Evolutionary conservation across 1,284 basidiomycete species (phyloP).

Genomic region (Sporisorium iseilematis-ciliati): DNA sequence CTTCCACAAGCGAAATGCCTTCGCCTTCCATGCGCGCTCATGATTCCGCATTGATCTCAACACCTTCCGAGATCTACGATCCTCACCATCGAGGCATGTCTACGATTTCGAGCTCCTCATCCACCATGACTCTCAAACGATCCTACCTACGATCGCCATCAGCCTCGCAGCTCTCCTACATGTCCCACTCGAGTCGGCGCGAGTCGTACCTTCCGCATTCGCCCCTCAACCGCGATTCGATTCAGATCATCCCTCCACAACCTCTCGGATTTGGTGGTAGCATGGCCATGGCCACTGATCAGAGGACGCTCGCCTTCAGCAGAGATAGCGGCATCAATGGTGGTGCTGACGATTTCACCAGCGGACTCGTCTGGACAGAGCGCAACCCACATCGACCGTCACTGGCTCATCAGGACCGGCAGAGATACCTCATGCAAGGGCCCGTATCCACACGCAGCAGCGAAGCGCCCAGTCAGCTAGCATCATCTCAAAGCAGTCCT

Average conservation of each 20-base stretch:
- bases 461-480: slow-evolving; percentile 18
- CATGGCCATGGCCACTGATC: slow-evolving; percentile 58
- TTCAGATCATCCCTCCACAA: slow-evolving; percentile 62
- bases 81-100: slow-evolving; percentile 29
- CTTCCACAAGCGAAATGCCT: slow-evolving; percentile 37
- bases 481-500: slow-evolving; percentile 23
- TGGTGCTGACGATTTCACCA: slow-evolving; percentile 45
- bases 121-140: slow-evolving; percentile 57
- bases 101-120: slow-evolving; percentile 46
- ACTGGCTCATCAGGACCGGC: slow-evolving; percentile 23
- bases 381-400: slow-evolving; percentile 12
- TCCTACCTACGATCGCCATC: slow-evolving; percentile 48
- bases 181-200: slow-evolving; percentile 27
- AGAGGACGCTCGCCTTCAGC: slow-evolving; percentile 61
- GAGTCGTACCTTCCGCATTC: slow-evolving; percentile 63
- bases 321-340: slow-evolving; percentile 51
- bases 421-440: slow-evolving; percentile 33
- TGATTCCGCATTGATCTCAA: slow-evolving; percentile 30
- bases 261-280: slow-evolving; percentile 61
- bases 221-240: slow-evolving; percentile 57
- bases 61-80: slow-evolving; percentile 43
- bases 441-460: slow-evolving; percentile 32
- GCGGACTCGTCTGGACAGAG: slow-evolving; percentile 51
- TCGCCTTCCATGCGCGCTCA: slow-evolving; percentile 30
- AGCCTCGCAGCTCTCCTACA: slow-evolving; percentile 37